These are phyloP conservation scores for Triticum timopheevii DNA, from an alignment of 176 grass and related monocot genomes.

Conservation along the genomic window DNA sequence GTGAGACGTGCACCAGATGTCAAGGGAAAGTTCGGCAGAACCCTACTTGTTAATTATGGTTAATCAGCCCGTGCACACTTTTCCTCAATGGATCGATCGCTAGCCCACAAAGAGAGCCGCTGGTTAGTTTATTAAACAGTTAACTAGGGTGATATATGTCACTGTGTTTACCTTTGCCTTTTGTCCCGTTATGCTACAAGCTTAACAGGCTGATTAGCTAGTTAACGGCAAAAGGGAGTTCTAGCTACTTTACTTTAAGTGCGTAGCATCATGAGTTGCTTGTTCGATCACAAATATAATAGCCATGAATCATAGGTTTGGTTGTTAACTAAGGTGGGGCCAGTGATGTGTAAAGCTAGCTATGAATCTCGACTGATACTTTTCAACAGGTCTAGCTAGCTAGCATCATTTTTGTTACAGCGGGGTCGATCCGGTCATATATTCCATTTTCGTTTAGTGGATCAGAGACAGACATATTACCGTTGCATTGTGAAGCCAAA, in stretches of 20 bases:
- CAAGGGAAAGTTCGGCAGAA: constrained; percentile 40
- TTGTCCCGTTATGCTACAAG: constrained; percentile 34
- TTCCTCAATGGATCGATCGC: not conserved
- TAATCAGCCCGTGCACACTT: constrained; percentile 16
- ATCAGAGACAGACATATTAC: not conserved
- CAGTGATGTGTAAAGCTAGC: not conserved
- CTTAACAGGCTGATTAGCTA: constrained; percentile 25
- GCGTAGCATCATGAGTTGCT: constrained; percentile 23
- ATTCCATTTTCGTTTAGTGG: constrained; percentile 8
- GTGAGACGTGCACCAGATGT: constrained; percentile 38
- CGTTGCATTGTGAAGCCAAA: not conserved
- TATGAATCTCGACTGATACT: not conserved
- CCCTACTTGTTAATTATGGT: constrained; percentile 30
- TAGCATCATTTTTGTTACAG: constrained; percentile 7
- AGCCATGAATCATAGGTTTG: constrained; percentile 18
- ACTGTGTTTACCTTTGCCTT: constrained; percentile 15
- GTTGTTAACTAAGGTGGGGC: constrained; percentile 29
- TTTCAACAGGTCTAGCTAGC: not conserved
- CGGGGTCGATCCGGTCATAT: not conserved
- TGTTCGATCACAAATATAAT: constrained; percentile 15
- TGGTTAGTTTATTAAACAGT: constrained; percentile 8
- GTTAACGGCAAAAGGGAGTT: constrained; percentile 39
- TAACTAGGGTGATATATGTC: constrained; percentile 28
- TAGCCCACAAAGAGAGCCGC: not conserved
- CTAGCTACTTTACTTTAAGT: constrained; percentile 19